Conservation (phyloP, 352 stramenopile species). For the Globisporangium paddicum region DNA sequence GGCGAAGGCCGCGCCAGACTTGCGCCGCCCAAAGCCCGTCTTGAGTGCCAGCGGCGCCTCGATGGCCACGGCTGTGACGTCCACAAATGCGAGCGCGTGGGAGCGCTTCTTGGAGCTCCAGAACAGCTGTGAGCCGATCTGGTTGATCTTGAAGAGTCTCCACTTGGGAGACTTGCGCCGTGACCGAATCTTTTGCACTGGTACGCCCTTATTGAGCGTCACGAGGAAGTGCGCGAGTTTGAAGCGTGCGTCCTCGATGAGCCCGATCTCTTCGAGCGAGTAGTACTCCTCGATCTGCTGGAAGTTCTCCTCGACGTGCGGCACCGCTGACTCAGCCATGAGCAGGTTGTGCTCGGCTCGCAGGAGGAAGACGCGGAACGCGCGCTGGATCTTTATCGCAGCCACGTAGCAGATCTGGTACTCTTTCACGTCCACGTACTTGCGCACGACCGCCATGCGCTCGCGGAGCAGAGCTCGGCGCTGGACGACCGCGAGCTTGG, state of each 20-base stretch:
- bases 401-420: conserved; percentile 52
- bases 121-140: conserved; percentile 52
- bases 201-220: conserved; percentile 56
- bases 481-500: conserved; percentile 15
- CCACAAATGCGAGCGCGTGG: conserved; percentile 41
- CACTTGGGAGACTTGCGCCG: conserved; percentile 45
- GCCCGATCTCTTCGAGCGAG: conserved; percentile 52
- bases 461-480: conserved; percentile 21
- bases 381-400: conserved; percentile 52
- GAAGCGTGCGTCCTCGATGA: conserved; percentile 35
- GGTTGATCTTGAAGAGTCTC: conserved; percentile 52
- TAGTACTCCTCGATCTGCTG: conserved; percentile 56
- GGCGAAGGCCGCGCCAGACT: conserved; percentile 14
- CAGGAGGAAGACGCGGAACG: conserved; percentile 37
- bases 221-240: conserved; percentile 57
- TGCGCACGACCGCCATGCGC: conserved; percentile 37
- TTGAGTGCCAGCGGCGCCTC: conserved; percentile 46
- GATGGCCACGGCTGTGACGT: conserved; percentile 29
- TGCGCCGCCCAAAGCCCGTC: conserved; percentile 19
- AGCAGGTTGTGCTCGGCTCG: conserved; percentile 44
- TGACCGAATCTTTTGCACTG: conserved; percentile 51
- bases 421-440: conserved; percentile 52
- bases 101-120: conserved; percentile 55
- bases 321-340: conserved; percentile 49
- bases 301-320: conserved; percentile 37